These are phyloP conservation scores for Leucosporidium yakuticum DNA, from an alignment of 768 basidiomycete genomes.

Conservation along the genomic window DNA sequence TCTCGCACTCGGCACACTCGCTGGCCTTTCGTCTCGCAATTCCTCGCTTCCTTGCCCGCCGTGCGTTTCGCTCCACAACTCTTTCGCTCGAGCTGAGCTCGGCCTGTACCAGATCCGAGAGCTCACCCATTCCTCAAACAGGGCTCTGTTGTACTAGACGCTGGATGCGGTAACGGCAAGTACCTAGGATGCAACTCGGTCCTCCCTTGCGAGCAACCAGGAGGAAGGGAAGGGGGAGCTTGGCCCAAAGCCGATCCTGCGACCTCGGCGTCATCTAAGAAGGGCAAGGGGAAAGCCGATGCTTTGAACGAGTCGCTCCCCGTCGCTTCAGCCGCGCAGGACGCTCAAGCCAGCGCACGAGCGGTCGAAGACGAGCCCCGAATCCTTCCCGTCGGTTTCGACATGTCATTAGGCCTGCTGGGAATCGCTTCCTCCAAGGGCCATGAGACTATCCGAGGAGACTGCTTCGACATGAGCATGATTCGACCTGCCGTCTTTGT, in stretches of 20 bases:
- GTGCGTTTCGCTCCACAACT: not conserved
- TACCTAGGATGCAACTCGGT: conserved; percentile 55
- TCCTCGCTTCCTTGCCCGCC: not conserved
- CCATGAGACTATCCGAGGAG: conserved; percentile 73
- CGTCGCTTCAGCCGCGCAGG: not conserved
- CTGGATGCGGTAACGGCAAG: conserved; percentile 96
- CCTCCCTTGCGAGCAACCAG: conserved; percentile 5
- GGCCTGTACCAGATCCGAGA: conserved; percentile 58
- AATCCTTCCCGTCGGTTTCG: conserved; percentile 11
- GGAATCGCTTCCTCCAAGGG: conserved; percentile 41
- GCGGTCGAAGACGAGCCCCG: not conserved
- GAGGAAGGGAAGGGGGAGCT: not conserved
- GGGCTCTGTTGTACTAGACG: conserved; percentile 83
- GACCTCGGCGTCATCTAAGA: not conserved
- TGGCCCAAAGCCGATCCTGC: not conserved
- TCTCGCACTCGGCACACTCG: conserved; percentile 73
- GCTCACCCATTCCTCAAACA: conserved; percentile 49
- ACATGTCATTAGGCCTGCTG: conserved; percentile 30
- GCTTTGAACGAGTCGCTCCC: not conserved
- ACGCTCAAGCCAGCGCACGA: not conserved
- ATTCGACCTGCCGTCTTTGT: conserved; percentile 83
- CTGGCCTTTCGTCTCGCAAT: conserved; percentile 16
- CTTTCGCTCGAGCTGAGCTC: conserved; percentile 69
- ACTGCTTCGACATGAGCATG: conserved; percentile 59
- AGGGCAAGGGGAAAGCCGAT: conserved; percentile 25